Evolutionary conservation across 2,329 filamentous ascomycete genomes (phyloP).

Genomic region (Aschersonia sp.): DNA sequence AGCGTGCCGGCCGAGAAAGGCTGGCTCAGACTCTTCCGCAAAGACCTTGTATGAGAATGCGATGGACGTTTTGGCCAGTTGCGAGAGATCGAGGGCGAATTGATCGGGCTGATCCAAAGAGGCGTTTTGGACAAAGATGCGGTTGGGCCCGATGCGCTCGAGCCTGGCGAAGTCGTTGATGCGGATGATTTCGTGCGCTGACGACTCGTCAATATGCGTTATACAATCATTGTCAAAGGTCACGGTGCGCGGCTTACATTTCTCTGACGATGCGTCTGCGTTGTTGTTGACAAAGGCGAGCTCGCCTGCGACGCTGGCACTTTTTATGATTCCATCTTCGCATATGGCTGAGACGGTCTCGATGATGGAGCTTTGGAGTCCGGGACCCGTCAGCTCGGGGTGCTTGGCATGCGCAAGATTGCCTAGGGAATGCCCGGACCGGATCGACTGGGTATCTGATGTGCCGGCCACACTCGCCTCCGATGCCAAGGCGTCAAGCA

Average conservation of each 20-base stretch:
- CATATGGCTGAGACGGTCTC: slow-evolving; percentile 84
- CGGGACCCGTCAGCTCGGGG: slow-evolving; percentile 64
- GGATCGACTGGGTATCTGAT: slow-evolving; percentile 83
- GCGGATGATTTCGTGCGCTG: slow-evolving; percentile 53
- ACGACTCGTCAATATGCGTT: not conserved
- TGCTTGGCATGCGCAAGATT: slow-evolving; percentile 60
- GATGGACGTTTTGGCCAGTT: slow-evolving; percentile 59
- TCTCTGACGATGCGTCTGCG: slow-evolving; percentile 25
- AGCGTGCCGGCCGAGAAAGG: slow-evolving; percentile 38
- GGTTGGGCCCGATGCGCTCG: slow-evolving; percentile 88
- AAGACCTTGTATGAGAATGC: slow-evolving; percentile 92
- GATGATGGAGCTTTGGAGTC: slow-evolving; percentile 77
- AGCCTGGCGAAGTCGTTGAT: slow-evolving; percentile 80
- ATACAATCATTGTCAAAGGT: too few species aligned
- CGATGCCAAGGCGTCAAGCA: slow-evolving; percentile 43
- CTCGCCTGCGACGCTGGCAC: slow-evolving; percentile 69
- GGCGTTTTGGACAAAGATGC: slow-evolving; percentile 68
- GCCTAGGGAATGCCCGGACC: slow-evolving; percentile 70
- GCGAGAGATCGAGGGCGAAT: slow-evolving; percentile 61
- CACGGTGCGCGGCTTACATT: slow-evolving; percentile 24
- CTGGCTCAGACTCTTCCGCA: slow-evolving; percentile 40
- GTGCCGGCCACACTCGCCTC: slow-evolving; percentile 42
- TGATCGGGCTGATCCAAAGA: slow-evolving; percentile 55
- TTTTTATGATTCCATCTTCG: slow-evolving; percentile 56
- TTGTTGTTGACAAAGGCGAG: slow-evolving; percentile 74